Base-by-base conservation (phyloP, 805 yeast genomes). In the Alloascoidea hylecoeti region DNA sequence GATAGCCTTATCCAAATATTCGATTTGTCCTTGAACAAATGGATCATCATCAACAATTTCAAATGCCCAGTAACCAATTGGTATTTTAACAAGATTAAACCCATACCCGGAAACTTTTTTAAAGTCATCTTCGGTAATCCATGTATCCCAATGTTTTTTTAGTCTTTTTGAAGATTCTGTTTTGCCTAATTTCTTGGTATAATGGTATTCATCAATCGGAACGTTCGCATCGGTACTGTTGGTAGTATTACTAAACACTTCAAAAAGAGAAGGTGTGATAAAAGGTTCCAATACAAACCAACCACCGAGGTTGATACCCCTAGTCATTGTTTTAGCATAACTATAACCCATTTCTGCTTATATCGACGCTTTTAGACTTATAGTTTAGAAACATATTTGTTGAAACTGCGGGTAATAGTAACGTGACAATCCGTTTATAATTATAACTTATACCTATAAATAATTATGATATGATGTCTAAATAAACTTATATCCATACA, bases 21-120 rank as follows among this genome's bases (percentile, higher is more conserved):
- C 54, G 41, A 61, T 71, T 57, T 82, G 95, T 23, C 96, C 96
- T 51, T 69, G 74, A 23, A 85, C 92, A 50, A 84, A 88, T 2
- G 96, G 95, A 54, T 88, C 96, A 39, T 63, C 63, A 15, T 63
- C 70, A 35, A 72, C 60, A 4, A 57, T 50, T 36, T 66, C 52
- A 55, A 82, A 84, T 5, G 95, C 95, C 97, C 97, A 89, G 61
- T 88, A 88, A 9, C 96, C 96, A 39, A 88, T 72, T 35, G 97
- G 96, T 42, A 88, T 78, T 50, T 96, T 74, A 15, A 85, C 95
- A 46, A 78, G 64, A 58, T 88, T 89, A 45, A 88, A 64, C 1
- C 95, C 95, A 39, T 63, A 63, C 9, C 48, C 50, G 3, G 66
- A 65, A 38, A 88, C 82, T 38, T 63, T 52, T 37, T 57, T 46